Conservation (phyloP, 768 basidiomycete species). For the Grammothele lineata region DNA sequence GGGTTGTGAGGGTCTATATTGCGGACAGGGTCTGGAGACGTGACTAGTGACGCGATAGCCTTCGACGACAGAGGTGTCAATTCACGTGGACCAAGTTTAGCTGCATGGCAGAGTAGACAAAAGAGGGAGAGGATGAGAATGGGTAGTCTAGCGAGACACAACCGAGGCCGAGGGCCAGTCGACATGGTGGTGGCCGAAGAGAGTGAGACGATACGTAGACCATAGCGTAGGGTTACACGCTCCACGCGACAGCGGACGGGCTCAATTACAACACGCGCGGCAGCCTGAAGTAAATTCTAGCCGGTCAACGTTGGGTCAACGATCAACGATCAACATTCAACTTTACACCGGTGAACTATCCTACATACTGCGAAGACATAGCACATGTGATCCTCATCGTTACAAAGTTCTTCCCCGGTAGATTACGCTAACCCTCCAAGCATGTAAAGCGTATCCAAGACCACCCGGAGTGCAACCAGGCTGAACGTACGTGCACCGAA, state of each 20-base stretch:
- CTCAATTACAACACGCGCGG: neutral
- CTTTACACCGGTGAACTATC: too few relatives aligned
- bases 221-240: conserved; percentile 7
- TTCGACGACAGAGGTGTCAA: conserved; percentile 43
- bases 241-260: too few relatives aligned
- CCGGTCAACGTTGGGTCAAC: too few relatives aligned
- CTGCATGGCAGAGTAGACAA: conserved; percentile 25
- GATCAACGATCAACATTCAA: too few relatives aligned
- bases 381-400: too few relatives aligned
- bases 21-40: conserved; percentile 58
- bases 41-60: conserved; percentile 47
- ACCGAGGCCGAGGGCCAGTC: neutral
- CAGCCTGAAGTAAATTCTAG: too few relatives aligned
- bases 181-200: conserved; percentile 7
- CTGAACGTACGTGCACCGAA: conserved; percentile 55
- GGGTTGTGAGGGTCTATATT: conserved; percentile 66
- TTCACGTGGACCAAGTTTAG: conserved; percentile 33
- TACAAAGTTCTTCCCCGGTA: too few relatives aligned
- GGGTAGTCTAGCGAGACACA: neutral
- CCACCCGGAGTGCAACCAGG: conserved; percentile 53
- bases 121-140: neutral
- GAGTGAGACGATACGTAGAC: neutral
- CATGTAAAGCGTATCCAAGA: conserved; percentile 55
- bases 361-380: too few relatives aligned
- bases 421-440: conserved; percentile 22